These are phyloP conservation scores for Clarireedia monteithiana DNA, from an alignment of 2,329 filamentous ascomycete species.

Conservation along the genomic window DNA sequence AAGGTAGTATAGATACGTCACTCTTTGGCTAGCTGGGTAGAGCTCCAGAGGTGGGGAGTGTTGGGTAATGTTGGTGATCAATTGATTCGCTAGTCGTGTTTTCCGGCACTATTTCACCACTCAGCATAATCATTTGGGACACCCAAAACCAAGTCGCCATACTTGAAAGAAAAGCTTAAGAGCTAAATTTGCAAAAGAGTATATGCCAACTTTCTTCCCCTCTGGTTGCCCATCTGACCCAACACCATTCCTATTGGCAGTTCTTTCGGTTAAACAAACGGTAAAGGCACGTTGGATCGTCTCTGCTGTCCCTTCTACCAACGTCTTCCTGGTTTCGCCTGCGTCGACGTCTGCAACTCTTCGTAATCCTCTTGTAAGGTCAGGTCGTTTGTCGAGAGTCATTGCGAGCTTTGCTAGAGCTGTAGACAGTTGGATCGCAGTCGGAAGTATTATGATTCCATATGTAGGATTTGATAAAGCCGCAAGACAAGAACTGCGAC, in stretches of 20 bases:
- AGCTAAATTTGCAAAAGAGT: constrained; percentile 85
- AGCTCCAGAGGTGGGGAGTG: constrained; percentile 73
- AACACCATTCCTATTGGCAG: constrained; percentile 49
- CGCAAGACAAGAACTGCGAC: constrained; percentile 65
- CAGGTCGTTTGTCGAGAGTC: constrained; percentile 71
- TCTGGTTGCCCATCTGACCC: constrained; percentile 56
- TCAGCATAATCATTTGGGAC: constrained; percentile 8
- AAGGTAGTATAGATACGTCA: constrained; percentile 91
- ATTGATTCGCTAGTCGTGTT: constrained; percentile 74
- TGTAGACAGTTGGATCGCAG: constrained; percentile 73
- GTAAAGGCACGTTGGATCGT: constrained; percentile 87
- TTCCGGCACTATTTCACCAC: constrained; percentile 56
- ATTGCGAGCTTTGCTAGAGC: constrained; percentile 78
- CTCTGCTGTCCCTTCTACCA: constrained; percentile 83
- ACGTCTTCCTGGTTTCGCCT: constrained; percentile 63
- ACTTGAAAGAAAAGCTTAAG: constrained; percentile 81
- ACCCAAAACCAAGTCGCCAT: constrained; percentile 22
- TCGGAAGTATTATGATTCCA: constrained; percentile 74
- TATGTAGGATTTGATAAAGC: constrained; percentile 73
- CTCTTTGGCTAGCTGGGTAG: constrained; percentile 79
- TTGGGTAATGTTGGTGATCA: constrained; percentile 81
- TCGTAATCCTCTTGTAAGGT: constrained; percentile 62
- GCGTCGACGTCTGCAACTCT: constrained; percentile 42
- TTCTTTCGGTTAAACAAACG: constrained; percentile 77
- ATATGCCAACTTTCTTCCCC: constrained; percentile 81